Evolutionary conservation across 2,329 filamentous ascomycete genomes (phyloP).

Genomic region (Sarocladium brachiariae): DNA sequence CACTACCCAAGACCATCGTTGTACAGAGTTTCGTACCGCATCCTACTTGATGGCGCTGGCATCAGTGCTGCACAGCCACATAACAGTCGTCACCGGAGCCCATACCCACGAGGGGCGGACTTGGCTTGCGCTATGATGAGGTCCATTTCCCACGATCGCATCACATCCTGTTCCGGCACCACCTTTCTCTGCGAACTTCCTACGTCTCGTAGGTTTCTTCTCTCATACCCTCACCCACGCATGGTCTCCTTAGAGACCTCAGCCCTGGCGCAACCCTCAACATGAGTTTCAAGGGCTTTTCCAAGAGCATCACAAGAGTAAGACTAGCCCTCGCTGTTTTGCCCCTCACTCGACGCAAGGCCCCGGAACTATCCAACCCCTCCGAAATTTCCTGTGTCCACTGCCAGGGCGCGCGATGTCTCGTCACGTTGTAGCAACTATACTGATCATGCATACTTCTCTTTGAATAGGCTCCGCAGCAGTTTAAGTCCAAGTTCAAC

Average conservation of each 20-base stretch:
- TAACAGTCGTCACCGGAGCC: slow-evolving; percentile 6
- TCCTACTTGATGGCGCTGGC: neutral
- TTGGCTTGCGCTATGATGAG: slow-evolving; percentile 8
- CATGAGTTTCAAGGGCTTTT: slow-evolving; percentile 98
- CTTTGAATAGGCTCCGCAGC: slow-evolving; percentile 69
- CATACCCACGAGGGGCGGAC: neutral
- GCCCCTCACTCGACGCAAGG: slow-evolving; percentile 23
- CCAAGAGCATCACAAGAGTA: slow-evolving; percentile 83
- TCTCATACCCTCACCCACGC: neutral
- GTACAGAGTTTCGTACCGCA: too few relatives aligned
- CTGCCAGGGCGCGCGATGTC: neutral
- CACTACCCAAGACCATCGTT: neutral
- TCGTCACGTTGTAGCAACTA: neutral
- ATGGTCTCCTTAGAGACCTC: slow-evolving; percentile 8
- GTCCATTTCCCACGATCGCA: slow-evolving; percentile 9
- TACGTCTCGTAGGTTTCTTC: neutral
- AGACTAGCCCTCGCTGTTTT: slow-evolving; percentile 26
- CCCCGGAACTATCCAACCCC: neutral
- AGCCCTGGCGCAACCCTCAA: slow-evolving; percentile 12
- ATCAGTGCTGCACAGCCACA: slow-evolving; percentile 7
- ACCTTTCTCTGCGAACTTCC: neutral
- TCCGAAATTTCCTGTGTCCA: slow-evolving; percentile 4
- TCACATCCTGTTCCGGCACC: slow-evolving; percentile 7
- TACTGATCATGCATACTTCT: neutral
- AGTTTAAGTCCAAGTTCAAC: slow-evolving; percentile 87